Evolutionary conservation across 1,284 basidiomycete genomes (phyloP).

Genomic region (Ceratobasidium sp.): DNA sequence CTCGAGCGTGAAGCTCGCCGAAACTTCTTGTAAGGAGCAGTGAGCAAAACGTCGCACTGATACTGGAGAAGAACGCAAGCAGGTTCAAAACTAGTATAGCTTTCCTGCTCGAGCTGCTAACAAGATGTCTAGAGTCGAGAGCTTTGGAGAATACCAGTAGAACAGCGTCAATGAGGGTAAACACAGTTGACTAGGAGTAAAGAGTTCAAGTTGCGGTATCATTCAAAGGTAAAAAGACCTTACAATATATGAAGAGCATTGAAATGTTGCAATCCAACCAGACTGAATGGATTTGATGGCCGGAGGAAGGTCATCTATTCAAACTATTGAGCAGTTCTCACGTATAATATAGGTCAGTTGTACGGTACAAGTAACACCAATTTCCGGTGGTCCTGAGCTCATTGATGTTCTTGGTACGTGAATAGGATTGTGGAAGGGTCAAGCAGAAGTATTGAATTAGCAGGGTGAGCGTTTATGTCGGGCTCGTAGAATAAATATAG

Average conservation of each 20-base stretch:
- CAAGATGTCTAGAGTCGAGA: not conserved
- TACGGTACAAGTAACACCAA: no score
- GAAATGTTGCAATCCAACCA: slow-evolving; percentile 18
- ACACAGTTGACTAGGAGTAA: not conserved
- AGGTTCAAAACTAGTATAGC: not conserved
- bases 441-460: no score
- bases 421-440: no score
- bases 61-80: slow-evolving; percentile 6
- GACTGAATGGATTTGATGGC: slow-evolving; percentile 26
- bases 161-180: not conserved
- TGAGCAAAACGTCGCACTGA: not conserved
- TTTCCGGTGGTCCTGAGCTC: no score
- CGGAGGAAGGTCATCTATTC: slow-evolving; percentile 7
- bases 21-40: not conserved
- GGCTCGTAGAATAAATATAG: no score
- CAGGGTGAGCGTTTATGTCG: no score
- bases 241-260: slow-evolving; percentile 13
- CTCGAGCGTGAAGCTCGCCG: not conserved
- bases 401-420: no score
- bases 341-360: no score
- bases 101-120: not conserved
- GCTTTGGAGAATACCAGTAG: not conserved
- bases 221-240: not conserved
- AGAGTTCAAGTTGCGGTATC: not conserved
- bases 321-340: not conserved